Evolutionary conservation across 768 basidiomycete species (phyloP).

Genomic region (Lactifluus rugatus): DNA sequence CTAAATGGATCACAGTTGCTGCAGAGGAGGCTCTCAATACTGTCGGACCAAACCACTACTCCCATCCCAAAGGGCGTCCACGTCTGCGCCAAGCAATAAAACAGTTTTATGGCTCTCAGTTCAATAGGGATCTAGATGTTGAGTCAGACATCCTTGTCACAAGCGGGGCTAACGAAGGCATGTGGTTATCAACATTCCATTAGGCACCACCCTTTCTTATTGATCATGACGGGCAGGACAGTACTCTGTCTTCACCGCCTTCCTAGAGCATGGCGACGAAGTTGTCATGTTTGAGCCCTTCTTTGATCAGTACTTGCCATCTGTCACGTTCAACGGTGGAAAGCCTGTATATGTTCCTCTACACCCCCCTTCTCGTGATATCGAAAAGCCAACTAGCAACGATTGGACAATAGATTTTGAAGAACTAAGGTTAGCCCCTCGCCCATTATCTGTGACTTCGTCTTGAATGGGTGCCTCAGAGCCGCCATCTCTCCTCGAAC

Average conservation of each 20-base stretch:
- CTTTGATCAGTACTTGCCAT: constrained; percentile 93
- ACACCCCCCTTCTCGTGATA: constrained; percentile 60
- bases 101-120: constrained; percentile 58
- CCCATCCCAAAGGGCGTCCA: constrained; percentile 81
- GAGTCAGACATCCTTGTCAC: constrained; percentile 89
- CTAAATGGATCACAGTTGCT: constrained; percentile 66
- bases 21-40: constrained; percentile 57
- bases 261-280: constrained; percentile 87
- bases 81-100: constrained; percentile 85
- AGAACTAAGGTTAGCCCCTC: constrained; percentile 59
- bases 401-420: constrained; percentile 91
- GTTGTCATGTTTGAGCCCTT: constrained; percentile 99
- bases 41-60: constrained; percentile 73
- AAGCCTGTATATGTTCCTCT: constrained; percentile 91
- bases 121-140: constrained; percentile 62
- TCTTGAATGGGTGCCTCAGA: constrained; percentile 29
- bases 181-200: constrained; percentile 8
- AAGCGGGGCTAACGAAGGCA: constrained; percentile 96
- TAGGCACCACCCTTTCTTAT: constrained; percentile 6
- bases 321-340: constrained; percentile 89
- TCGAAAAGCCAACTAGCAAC: constrained; percentile 42
- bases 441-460: neutral
- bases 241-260: constrained; percentile 89
- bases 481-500: constrained; percentile 79
- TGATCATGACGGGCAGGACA: constrained; percentile 45